Evolutionary conservation across 2,329 filamentous ascomycete genomes (phyloP).

Genomic region (Nothophaeocryptopus gaeumannii): DNA sequence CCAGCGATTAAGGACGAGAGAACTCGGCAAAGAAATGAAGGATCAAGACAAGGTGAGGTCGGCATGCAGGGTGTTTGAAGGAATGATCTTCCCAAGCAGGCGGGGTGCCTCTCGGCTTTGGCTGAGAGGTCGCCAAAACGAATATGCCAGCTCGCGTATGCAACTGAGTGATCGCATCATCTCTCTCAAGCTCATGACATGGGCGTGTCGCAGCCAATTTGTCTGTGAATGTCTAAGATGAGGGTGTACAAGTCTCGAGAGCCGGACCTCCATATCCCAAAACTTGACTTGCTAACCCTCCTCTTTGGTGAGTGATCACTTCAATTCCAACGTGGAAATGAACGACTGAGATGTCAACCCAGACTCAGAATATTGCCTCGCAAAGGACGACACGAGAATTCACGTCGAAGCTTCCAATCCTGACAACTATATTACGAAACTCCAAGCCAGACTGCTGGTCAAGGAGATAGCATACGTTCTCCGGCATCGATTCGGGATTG

Average conservation of each 20-base stretch:
- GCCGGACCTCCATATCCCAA: constrained; percentile 24
- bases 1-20: no score
- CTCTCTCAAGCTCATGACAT: no score
- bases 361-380: constrained; percentile 23
- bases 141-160: no score
- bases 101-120: no score
- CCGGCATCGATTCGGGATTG: constrained; percentile 52
- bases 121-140: no score
- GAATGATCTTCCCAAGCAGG: no score
- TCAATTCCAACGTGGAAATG: background rate
- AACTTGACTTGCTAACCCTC: constrained; percentile 39
- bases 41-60: no score
- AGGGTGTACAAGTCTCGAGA: constrained; percentile 8
- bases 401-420: constrained; percentile 58
- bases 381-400: constrained; percentile 51
- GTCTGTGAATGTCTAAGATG: background rate
- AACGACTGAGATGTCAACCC: background rate
- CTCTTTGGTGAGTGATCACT: constrained; percentile 35
- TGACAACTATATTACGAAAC: constrained; percentile 51
- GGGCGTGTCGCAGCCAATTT: no score
- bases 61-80: no score
- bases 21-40: no score
- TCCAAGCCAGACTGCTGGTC: constrained; percentile 48
- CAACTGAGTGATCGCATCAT: no score
- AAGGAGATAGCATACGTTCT: constrained; percentile 56